Conservation (phyloP, 2,329 filamentous ascomycete species). For the Xylaria sp. region DNA sequence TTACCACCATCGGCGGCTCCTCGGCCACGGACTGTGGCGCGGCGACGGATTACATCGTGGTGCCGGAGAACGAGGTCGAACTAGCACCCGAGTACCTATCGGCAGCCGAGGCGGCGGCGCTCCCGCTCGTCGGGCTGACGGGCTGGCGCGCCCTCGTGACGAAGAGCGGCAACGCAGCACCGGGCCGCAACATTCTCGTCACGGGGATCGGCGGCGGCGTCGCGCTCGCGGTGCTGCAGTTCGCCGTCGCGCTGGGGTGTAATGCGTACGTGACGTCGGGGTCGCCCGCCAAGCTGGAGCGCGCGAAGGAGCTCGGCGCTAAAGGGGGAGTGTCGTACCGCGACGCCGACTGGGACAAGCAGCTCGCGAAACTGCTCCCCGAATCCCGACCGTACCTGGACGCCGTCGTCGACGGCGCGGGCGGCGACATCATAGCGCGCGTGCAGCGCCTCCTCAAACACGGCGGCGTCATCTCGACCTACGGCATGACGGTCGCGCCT, state of each 20-base stretch:
- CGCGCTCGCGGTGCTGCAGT: conserved; percentile 82
- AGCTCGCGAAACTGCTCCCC: conserved; percentile 71
- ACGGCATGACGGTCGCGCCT: conserved; percentile 90
- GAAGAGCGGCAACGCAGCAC: conserved; percentile 72
- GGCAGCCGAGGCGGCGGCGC: conserved; percentile 79
- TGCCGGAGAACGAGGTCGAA: conserved; percentile 79
- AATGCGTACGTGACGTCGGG: conserved; percentile 86
- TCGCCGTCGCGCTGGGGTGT: conserved; percentile 77
- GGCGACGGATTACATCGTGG: conserved; percentile 75
- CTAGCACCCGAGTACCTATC: conserved; percentile 77
- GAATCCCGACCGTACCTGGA: conserved; percentile 76
- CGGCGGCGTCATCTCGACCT: conserved; percentile 85
- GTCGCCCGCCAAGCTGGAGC: conserved; percentile 77
- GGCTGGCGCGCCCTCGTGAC: conserved; percentile 86
- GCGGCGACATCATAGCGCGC: conserved; percentile 78
- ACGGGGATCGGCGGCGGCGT: conserved; percentile 96
- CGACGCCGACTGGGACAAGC: conserved; percentile 82
- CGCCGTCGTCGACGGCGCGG: conserved; percentile 89
- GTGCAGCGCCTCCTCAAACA: conserved; percentile 77
- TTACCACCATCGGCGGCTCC: conserved; percentile 76
- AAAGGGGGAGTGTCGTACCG: conserved; percentile 85
- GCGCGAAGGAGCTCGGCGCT: conserved; percentile 77
- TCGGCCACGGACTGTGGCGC: conserved; percentile 71
- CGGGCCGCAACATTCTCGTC: conserved; percentile 79
- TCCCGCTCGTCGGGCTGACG: conserved; percentile 87